phyloP scores from a whole-genome alignment of 2,329 filamentous ascomycete species.

The Massarina eburnea region DNA sequence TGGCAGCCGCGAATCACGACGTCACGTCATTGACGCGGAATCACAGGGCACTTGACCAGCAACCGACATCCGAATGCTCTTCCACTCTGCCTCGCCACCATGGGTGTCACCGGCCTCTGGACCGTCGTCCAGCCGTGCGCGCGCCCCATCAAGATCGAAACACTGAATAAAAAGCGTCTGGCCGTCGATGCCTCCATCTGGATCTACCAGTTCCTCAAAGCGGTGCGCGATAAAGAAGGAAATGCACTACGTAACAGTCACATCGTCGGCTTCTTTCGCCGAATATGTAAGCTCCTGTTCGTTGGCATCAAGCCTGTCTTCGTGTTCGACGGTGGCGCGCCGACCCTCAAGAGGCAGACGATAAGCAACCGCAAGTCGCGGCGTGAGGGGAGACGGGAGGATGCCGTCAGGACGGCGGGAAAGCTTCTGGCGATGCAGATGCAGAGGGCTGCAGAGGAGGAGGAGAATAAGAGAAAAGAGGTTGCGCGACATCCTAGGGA shows the following conservation, averaged over 20 bases:
- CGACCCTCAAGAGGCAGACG: conserved; percentile 85
- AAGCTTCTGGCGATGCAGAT: conserved; percentile 93
- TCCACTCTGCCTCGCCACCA: conserved; percentile 44
- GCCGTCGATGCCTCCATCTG: conserved; percentile 98
- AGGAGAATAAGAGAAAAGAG: conserved; percentile 66
- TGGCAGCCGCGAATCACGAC: conserved; percentile 5
- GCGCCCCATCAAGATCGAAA: conserved; percentile 92
- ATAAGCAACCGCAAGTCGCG: conserved; percentile 76
- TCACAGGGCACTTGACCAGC: conserved; percentile 17
- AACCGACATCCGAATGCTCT: not conserved
- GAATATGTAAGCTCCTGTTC: conserved; percentile 96
- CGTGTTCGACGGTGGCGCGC: conserved; percentile 95
- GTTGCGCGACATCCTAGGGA: conserved; percentile 42
- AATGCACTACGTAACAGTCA: conserved; percentile 96
- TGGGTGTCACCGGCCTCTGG: conserved; percentile 99
- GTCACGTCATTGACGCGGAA: conserved; percentile 13
- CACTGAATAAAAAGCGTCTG: conserved; percentile 91
- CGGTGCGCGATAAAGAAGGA: conserved; percentile 96
- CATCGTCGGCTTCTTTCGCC: conserved; percentile 94
- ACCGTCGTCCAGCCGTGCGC: conserved; percentile 93
- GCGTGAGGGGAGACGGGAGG: conserved; percentile 85
- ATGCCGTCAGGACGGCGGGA: conserved; percentile 88
- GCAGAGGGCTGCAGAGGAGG: conserved; percentile 85
- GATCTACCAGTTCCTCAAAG: conserved; percentile 99
- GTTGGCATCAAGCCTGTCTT: conserved; percentile 96